phyloP scores from a whole-genome alignment of 2,329 filamentous ascomycete genomes.

The Fusarium tupiense region DNA sequence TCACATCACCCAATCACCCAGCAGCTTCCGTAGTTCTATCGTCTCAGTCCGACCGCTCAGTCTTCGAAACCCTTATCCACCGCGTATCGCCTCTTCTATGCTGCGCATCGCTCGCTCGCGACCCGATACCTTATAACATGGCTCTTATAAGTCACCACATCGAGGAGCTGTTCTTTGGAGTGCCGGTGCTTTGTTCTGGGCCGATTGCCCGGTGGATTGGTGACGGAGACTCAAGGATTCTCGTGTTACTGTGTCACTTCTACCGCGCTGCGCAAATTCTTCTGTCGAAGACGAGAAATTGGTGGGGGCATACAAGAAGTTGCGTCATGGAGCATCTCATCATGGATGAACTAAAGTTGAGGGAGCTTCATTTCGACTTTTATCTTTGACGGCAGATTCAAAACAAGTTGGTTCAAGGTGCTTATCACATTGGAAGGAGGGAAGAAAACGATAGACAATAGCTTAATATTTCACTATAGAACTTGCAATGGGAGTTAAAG shows the following conservation, averaged over 20 bases:
- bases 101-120: not conserved
- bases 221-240: not conserved
- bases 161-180: not conserved
- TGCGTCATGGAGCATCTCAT: not conserved
- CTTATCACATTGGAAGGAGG: not conserved
- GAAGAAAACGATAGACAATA: rapidly evolving
- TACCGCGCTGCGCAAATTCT: not conserved
- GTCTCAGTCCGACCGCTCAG: not conserved
- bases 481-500: rapidly evolving
- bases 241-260: not conserved
- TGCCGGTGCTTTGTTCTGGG: not conserved
- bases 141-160: rapidly evolving
- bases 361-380: not conserved
- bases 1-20: not conserved
- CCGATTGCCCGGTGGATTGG: not conserved
- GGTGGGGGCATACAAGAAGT: not conserved
- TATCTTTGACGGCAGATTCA: not conserved
- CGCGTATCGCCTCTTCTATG: not conserved
- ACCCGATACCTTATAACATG: rapidly evolving
- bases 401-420: rapidly evolving
- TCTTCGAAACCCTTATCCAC: not conserved
- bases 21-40: not conserved
- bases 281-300: not conserved
- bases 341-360: not conserved
- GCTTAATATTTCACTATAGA: not conserved